These are phyloP conservation scores for Aspergillus hortae DNA, from an alignment of 2,329 filamentous ascomycete species.

Conservation along the genomic window DNA sequence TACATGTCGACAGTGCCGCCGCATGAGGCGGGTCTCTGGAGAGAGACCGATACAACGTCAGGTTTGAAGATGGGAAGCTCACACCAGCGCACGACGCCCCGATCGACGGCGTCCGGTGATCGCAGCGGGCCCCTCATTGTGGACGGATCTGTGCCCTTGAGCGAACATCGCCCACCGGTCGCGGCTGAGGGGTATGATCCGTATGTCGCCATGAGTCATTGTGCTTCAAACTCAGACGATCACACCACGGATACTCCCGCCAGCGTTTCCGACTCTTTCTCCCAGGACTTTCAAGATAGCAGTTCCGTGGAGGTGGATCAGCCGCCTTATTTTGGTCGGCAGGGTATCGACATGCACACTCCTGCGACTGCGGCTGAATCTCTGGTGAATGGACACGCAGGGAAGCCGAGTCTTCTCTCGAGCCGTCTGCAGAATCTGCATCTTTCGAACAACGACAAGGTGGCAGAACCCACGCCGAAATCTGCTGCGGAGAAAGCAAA, in stretches of 20 bases:
- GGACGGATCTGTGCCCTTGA: constrained; percentile 43
- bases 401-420: constrained; percentile 32
- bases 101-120: constrained; percentile 25
- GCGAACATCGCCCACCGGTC: constrained; percentile 32
- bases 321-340: constrained; percentile 22
- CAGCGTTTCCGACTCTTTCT: constrained; percentile 37
- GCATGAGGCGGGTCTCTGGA: constrained; percentile 21
- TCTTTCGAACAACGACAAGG: constrained; percentile 32
- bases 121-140: constrained; percentile 43
- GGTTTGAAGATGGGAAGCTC: constrained; percentile 16
- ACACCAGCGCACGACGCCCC: constrained; percentile 23
- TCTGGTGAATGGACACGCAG: constrained; percentile 24
- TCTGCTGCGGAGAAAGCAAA: constrained; percentile 23
- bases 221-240: constrained; percentile 41
- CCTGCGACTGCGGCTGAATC: constrained; percentile 10
- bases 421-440: constrained; percentile 38
- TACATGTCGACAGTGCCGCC: constrained; percentile 27
- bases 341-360: constrained; percentile 23
- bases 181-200: constrained; percentile 34
- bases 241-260: constrained; percentile 34
- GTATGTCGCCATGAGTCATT: constrained; percentile 35
- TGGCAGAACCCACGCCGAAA: constrained; percentile 22
- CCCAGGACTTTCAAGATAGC: constrained; percentile 36
- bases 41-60: constrained; percentile 22
- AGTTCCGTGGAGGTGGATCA: constrained; percentile 35